Evolutionary conservation across 306 rosid genomes (phyloP), one percentile per base, ranked within the genome.

Genomic region (Cercis canadensis): DNA sequence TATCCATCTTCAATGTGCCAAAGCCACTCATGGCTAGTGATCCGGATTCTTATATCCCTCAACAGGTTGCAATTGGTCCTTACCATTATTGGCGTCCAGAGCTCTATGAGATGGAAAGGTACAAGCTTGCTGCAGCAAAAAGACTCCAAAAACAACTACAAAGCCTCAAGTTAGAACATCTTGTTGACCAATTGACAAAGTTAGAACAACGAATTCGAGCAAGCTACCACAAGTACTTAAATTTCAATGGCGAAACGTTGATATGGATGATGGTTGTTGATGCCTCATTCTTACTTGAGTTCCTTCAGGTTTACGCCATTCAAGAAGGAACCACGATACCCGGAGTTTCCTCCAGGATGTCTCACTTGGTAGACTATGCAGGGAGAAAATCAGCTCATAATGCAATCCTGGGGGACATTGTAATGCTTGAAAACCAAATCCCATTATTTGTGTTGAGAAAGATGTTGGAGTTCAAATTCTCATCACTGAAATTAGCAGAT

Each of bases 401-500:
- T 75, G 83, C 83, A 67, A 85, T 85, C 59, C 85, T 90, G 41
- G 87, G 85, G 76, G 98, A 93, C 56, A 61, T 88, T 40, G 56
- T 88, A 29, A 90, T 87, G 97, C 92, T 93, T 24, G 98, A 93
- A 74, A 90, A 93, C 51, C 97, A 88, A 79, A 84, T 93, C 14
- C 98, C 98, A 17, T 5, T 88, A 4, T 81, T 90, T 78, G 82
- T 90, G n/a, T 54, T 87, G 83, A 87, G 96, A 67, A 90, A 88
- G 57, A 70, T 84, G 81, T 69, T 93, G 72, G 89, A 88, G 67
- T 78, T 85, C 62, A 86, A 71, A 54, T 81, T 80, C 47, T 50
- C 87, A 4, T 75, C 87, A 4, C 61, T 65, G 5, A 87, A 87
- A 69, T 60, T 53, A 7, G 84, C 86, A 4, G 89, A 88, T 45